Percentiles rank a stretch among this genome's conserved stretches.
These are phyloP conservation scores for Wickerhamomyces strasburgensis DNA, from an alignment of 805 yeast species.

Conservation along the genomic window DNA sequence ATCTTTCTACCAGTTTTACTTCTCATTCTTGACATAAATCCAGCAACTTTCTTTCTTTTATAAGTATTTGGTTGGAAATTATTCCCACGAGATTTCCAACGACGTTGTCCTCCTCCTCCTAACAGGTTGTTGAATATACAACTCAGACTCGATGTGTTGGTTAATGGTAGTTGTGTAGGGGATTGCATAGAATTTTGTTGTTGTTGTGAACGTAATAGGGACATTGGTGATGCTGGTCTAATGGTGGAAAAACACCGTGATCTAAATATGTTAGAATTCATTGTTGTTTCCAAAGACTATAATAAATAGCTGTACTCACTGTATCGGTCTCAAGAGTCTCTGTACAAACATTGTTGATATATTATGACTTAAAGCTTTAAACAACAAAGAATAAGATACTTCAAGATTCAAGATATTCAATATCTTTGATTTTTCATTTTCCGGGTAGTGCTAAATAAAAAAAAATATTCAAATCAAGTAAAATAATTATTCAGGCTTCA, in stretches of 20 bases:
- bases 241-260: conserved; percentile 15
- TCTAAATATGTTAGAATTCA: conserved; percentile 3
- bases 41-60: conserved; percentile 84
- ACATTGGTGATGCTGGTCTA: conserved; percentile 17
- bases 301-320: too few species aligned
- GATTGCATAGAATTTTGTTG: conserved; percentile 18
- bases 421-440: too few species aligned
- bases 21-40: conserved; percentile 81
- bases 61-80: conserved; percentile 92
- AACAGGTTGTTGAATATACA: conserved; percentile 27
- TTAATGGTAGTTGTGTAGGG: conserved; percentile 18
- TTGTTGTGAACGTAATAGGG: conserved; percentile 20
- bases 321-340: conserved; percentile 8
- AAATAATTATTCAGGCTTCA: too few species aligned
- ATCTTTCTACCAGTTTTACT: conserved; percentile 73
- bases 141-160: conserved; percentile 14
- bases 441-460: too few species aligned
- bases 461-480: too few species aligned
- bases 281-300: neutral
- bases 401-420: too few species aligned
- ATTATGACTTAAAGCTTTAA: too few species aligned
- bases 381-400: too few species aligned
- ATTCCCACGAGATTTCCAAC: conserved; percentile 90
- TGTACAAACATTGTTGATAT: conserved; percentile 6
- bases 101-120: conserved; percentile 39